Evolutionary conservation across 2,329 filamentous ascomycete genomes (phyloP), one percentile per base, ranked within the genome.

Genomic region (Paraphaeosphaeria minitans): DNA sequence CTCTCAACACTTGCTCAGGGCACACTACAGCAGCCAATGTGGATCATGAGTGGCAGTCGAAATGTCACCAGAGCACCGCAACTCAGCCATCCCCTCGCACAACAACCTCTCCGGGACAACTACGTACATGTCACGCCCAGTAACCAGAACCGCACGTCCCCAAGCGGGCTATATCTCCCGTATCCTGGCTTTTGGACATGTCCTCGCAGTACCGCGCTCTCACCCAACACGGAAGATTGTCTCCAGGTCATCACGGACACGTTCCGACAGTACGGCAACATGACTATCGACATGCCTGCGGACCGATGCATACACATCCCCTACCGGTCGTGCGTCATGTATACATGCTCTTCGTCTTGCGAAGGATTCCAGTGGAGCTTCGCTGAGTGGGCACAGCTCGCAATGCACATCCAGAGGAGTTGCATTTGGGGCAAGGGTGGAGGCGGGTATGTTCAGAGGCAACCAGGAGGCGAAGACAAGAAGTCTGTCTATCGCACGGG

Each of bases 181-280:
- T 46, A 3, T n/a, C 51, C 51, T 19, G 51, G 51, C 3, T 45
- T 53, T 19, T 53, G 51, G 51, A 53, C 39, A 8, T 53, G 51
- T 45, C 51, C 41, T 12, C 51, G 19, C 31, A n/a, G 35, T 13
- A 46, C 51, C 22, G 39, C 51, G 0, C 51, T 53, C 29, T 41
- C 51, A 10, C 51, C 51, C 19, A 53, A 53, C 31, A 53, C 51
- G 4, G 51, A 45, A 35, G 51, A 53, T 19, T 53, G 51, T 41
- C 27, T 35, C n/a, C 41, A 53, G 9, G 19, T 53, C 10, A 45
- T 53, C 27, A 46, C n/a, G 3, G 19, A 45, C 13, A 46, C 41
- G 2, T 53, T 21, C 12, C 16, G 35, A n/a, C 22, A 10, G 3
- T 46, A n/a, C 19, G 29, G 29, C 10, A 53, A 53, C 41, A 45